phyloP scores from a whole-genome alignment of 805 yeast species.

The Candida maltosa region DNA sequence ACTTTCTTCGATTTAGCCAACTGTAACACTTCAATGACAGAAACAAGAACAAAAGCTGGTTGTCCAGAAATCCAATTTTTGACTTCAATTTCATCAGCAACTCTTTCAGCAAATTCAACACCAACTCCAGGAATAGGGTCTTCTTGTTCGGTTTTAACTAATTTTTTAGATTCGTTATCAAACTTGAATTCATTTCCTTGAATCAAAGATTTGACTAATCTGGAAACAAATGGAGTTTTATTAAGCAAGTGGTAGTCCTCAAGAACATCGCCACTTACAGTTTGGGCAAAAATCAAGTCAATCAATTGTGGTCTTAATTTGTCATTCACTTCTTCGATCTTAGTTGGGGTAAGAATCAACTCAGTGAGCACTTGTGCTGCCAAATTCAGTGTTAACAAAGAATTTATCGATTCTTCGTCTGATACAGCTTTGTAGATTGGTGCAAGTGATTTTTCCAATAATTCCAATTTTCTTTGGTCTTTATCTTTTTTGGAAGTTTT shows the following conservation, averaged over 20 bases:
- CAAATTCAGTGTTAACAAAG: slow-evolving; percentile 60
- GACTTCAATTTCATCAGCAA: slow-evolving; percentile 51
- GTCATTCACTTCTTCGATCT: slow-evolving; percentile 35
- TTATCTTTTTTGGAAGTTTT: slow-evolving; percentile 85
- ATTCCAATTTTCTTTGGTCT: slow-evolving; percentile 69
- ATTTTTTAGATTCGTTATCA: slow-evolving; percentile 45
- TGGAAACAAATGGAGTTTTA: slow-evolving; percentile 64
- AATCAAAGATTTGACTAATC: slow-evolving; percentile 71
- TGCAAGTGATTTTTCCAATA: slow-evolving; percentile 64
- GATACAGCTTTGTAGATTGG: slow-evolving; percentile 52
- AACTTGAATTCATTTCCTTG: slow-evolving; percentile 84
- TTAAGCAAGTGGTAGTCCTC: slow-evolving; percentile 67
- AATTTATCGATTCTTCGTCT: slow-evolving; percentile 34
- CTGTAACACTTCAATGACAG: slow-evolving; percentile 67
- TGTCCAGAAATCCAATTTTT: slow-evolving; percentile 62
- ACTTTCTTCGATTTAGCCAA: slow-evolving; percentile 35
- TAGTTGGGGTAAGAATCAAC: slow-evolving; percentile 46
- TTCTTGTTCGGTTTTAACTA: slow-evolving; percentile 34
- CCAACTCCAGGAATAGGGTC: slow-evolving; percentile 48
- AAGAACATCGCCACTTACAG: slow-evolving; percentile 60
- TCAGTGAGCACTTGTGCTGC: slow-evolving; percentile 86
- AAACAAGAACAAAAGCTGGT: slow-evolving; percentile 79
- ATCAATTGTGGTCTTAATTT: slow-evolving; percentile 47
- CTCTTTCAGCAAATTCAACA: slow-evolving; percentile 53
- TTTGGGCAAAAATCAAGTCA: slow-evolving; percentile 51